Base-by-base conservation (phyloP, 495 filamentous ascomycete genomes). In the Podospora bellae-mahoneyi region DNA sequence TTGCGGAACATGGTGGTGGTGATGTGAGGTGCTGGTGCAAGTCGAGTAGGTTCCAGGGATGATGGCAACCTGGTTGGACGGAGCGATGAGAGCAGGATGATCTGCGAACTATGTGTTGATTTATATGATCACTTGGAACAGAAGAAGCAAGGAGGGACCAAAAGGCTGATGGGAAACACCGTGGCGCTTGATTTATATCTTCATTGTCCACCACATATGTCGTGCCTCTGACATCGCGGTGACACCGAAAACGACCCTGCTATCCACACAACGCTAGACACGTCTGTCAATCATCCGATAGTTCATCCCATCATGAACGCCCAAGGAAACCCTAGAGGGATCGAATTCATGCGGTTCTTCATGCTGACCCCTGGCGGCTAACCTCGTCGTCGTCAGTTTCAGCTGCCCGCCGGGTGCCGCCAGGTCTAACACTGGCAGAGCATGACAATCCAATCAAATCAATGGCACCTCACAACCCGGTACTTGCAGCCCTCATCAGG, bases 401-500 rank as follows among this genome's bases (percentile, higher is more conserved):
- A 67, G 64, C 56, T 48, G 20, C n/a, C 20, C 5, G 34, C 15
- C 69, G 66, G 53, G 53, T 59, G 69, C 0, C 20, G 0, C 9
- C 69, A 65, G 44, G 13, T 62, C 16, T 30, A 62, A 58, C 28
- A 13, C 23, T 23, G 1, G 13, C n/a, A 62, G 23, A 53, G 69
- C 69, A 71, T 71, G 65, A 71, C 54, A 67, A 68, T 23, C 69
- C 64, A 63, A 71, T 71, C 48, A 68, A 71, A 71, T 60, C 44
- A 66, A 66, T 66, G 66, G 34, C 44, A 65, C 69, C 44, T 56
- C 65, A 64, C 53, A 55, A 30, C 48, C 55, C 26, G 60, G 60
- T n/a, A 62, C 39, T 48, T 48, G 39, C 39, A 48, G 39, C 39
- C 39, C 39, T 48, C 39, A 23, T 48, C 39, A 48, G 39, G 39